Base-by-base conservation (phyloP, 805 yeast genomes). In the Candida berthetii region DNA sequence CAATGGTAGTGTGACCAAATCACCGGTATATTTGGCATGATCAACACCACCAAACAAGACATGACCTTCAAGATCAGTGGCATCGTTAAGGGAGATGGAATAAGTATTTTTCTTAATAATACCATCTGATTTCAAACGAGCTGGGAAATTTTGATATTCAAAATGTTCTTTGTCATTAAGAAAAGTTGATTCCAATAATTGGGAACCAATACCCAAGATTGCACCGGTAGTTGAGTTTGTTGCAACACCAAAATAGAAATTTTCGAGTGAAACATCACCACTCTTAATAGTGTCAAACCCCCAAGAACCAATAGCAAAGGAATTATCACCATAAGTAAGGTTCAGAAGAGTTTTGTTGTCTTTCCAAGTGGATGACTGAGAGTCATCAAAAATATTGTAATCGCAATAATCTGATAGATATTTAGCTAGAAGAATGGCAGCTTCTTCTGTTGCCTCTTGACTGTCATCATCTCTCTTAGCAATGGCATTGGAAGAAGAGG, bases 1-100 rank as follows among this genome's bases (percentile, higher is more conserved):
- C 49, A 71, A 56, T 31, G 80, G 78, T 10, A 78, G 60, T 3
- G 74, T 58, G 17, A 60, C 53, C 28, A 79, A 56, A 25, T 57
- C 47, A 8, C 85, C 86, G 1, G 62, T 44, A 55, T 69, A 78
- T 54, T 78, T 78, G 25, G 71, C 64, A 32, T 65, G 65, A 48
- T 82, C 88, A 29, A 76, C 62, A 10, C 79, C 88, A 14, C 89
- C 88, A 64, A 82, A 81, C 39, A 82, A 54, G 16, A 82, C 64
- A 5, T 71, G 57, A 1, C 85, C 85, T 1, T 61, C 45, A 13
- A 53, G 43, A 1, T 69, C 52, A 5, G n/a, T 57, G 60, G 8
- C 37, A 15, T 46, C 47, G 17, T 51, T 82, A 65, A 50, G 66
- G 80, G 44, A 84, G 60, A 0, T 15, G 11, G 88, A 80, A 57